Conservation (phyloP, 352 stramenopile genomes). For the Pythium grandisporangium region DNA sequence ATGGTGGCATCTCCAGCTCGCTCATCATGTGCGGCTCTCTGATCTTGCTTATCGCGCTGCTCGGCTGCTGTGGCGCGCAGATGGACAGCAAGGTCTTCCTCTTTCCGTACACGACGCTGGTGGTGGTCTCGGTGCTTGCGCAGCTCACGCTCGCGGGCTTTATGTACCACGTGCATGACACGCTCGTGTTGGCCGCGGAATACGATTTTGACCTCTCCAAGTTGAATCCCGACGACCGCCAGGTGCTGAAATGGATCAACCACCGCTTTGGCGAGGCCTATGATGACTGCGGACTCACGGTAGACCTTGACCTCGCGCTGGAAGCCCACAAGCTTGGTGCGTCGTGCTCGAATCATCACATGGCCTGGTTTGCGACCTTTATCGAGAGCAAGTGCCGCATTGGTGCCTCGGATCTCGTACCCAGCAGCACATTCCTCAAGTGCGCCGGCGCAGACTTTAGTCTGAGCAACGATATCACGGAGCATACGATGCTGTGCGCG, state of each 20-base stretch:
- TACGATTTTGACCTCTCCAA: conserved; percentile 66
- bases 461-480: conserved; percentile 47
- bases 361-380: conserved; percentile 67
- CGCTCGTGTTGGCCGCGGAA: conserved; percentile 45
- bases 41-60: conserved; percentile 66
- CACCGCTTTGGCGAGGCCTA: conserved; percentile 70
- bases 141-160: conserved; percentile 72
- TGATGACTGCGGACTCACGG: conserved; percentile 48
- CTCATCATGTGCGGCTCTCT: conserved; percentile 74
- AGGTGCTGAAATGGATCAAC: conserved; percentile 72
- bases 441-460: conserved; percentile 58
- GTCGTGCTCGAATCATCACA: conserved; percentile 43
- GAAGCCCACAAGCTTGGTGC: conserved; percentile 28
- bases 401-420: conserved; percentile 30
- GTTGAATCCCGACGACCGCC: conserved; percentile 39
- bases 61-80: conserved; percentile 76
- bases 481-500: conserved; percentile 77
- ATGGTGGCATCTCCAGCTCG: conserved; percentile 63
- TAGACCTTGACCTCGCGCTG: conserved; percentile 52
- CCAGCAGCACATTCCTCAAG: conserved; percentile 54
- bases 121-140: conserved; percentile 68
- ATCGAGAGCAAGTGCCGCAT: conserved; percentile 68
- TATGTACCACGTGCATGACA: conserved; percentile 73
- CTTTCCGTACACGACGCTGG: conserved; percentile 73
- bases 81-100: conserved; percentile 84